These are phyloP conservation scores for Xylaria digitata DNA, from an alignment of 2,329 filamentous ascomycete genomes.

Conservation along the genomic window DNA sequence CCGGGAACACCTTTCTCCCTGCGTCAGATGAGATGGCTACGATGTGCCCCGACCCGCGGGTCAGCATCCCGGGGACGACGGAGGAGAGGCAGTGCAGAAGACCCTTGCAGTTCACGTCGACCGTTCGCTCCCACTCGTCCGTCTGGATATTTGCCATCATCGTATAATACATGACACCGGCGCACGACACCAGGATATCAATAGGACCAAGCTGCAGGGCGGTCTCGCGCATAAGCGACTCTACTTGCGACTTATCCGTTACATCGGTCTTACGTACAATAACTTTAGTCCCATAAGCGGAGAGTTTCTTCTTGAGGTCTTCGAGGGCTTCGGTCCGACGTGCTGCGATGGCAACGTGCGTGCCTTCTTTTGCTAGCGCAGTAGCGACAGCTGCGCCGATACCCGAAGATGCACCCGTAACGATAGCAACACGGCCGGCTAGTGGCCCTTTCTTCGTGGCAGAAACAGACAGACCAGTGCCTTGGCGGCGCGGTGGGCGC, in stretches of 20 bases:
- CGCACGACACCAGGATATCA: constrained; percentile 83
- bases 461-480: constrained; percentile 35
- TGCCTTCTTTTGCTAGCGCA: constrained; percentile 76
- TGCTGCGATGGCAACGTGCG: constrained; percentile 77
- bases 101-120: constrained; percentile 89
- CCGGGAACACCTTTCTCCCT: constrained; percentile 83
- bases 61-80: constrained; percentile 77
- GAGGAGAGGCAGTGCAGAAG: constrained; percentile 78
- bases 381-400: constrained; percentile 80
- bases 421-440: constrained; percentile 75
- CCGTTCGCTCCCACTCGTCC: constrained; percentile 83
- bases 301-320: constrained; percentile 70
- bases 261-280: constrained; percentile 79
- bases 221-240: constrained; percentile 70
- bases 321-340: constrained; percentile 77
- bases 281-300: constrained; percentile 66
- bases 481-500: constrained; percentile 65
- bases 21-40: constrained; percentile 86
- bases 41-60: constrained; percentile 76
- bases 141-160: constrained; percentile 82
- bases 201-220: constrained; percentile 74
- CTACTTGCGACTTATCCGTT: constrained; percentile 73
- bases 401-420: constrained; percentile 84
- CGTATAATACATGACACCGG: constrained; percentile 89
- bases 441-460: constrained; percentile 66